A percentile compares a stretch with the other conserved stretches of the same genome.
Conservation (phyloP, 2,329 filamentous ascomycete genomes). For the Epichloe hybrida region DNA sequence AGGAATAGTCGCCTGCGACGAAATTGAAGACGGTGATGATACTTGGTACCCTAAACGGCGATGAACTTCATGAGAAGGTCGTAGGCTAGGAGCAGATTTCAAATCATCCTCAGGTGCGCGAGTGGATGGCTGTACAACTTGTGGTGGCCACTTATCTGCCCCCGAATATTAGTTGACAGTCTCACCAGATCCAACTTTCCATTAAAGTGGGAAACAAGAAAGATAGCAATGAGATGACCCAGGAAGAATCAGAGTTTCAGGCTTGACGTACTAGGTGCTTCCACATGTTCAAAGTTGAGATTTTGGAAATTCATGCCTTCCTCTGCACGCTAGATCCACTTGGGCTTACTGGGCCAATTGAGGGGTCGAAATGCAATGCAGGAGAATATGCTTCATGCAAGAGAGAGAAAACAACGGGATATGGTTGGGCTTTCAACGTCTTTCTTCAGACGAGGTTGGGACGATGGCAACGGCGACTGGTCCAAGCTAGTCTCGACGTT, state of each 20-base stretch:
- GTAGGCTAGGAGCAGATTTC: background rate
- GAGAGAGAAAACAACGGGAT: slow-evolving; percentile 11
- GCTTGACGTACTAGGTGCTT: slow-evolving; percentile 23
- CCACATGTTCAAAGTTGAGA: slow-evolving; percentile 22
- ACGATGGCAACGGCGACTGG: background rate
- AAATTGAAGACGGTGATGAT: slow-evolving; percentile 13
- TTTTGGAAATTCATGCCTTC: slow-evolving; percentile 25
- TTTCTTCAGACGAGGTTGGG: slow-evolving; percentile 15
- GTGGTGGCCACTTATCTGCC: slow-evolving; percentile 7
- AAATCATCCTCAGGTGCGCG: background rate
- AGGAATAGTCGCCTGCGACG: slow-evolving; percentile 22
- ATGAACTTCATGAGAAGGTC: background rate
- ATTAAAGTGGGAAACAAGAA: background rate
- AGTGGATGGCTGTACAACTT: background rate
- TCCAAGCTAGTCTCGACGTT: background rate
- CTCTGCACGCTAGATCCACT: slow-evolving; percentile 18
- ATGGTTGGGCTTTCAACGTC: slow-evolving; percentile 18
- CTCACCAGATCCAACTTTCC: background rate
- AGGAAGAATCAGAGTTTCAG: background rate
- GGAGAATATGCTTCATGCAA: slow-evolving; percentile 18
- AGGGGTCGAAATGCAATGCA: slow-evolving; percentile 17
- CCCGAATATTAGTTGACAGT: slow-evolving; percentile 3
- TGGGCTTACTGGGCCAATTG: slow-evolving; percentile 20
- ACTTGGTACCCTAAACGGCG: background rate
- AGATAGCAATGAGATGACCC: background rate